These are phyloP conservation scores for Amoeboaphelidium protococcarum DNA, from an alignment of 371 early-diverging fungal species.

Conservation along the genomic window DNA sequence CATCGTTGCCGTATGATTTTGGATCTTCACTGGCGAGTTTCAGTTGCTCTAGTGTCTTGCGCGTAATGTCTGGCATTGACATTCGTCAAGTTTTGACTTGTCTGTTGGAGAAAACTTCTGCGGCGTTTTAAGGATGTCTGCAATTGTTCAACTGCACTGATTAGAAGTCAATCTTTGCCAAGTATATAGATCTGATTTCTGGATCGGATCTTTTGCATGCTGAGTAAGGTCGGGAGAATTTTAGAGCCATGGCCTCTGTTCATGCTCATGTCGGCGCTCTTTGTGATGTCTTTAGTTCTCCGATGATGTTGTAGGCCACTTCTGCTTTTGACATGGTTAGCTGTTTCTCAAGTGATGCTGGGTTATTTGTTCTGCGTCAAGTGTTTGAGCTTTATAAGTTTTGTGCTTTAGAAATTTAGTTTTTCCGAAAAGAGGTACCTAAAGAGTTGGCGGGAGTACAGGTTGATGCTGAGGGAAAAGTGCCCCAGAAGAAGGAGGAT, in stretches of 20 bases:
- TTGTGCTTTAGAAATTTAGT: too few species aligned
- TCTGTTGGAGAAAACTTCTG: conserved; percentile 18
- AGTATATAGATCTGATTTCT: conserved; percentile 23
- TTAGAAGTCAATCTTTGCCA: conserved; percentile 12
- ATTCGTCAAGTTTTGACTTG: conserved; percentile 16
- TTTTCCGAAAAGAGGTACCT: too few species aligned
- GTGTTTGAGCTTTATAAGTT: not conserved
- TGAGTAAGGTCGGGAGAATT: too few species aligned
- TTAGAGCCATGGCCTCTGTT: conserved; percentile 27
- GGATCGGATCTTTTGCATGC: too few species aligned
- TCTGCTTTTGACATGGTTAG: conserved; percentile 26
- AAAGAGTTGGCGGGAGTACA: too few species aligned
- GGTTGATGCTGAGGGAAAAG: too few species aligned
- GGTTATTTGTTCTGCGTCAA: too few species aligned
- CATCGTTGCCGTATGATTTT: conserved; percentile 45
- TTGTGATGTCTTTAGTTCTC: conserved; percentile 41
- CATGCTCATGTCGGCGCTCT: conserved; percentile 32
- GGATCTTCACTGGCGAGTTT: conserved; percentile 31
- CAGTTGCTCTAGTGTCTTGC: conserved; percentile 39
- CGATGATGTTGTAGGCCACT: conserved; percentile 31
- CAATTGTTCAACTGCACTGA: conserved; percentile 10
- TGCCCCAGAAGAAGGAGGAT: not conserved
- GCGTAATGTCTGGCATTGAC: conserved; percentile 33
- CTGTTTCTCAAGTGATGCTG: too few species aligned
- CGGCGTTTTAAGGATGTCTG: conserved; percentile 14